Evolutionary conservation across 2,329 filamentous ascomycete genomes (phyloP), one percentile per base, ranked within the genome.

Genomic region (Clarireedia sp.): DNA sequence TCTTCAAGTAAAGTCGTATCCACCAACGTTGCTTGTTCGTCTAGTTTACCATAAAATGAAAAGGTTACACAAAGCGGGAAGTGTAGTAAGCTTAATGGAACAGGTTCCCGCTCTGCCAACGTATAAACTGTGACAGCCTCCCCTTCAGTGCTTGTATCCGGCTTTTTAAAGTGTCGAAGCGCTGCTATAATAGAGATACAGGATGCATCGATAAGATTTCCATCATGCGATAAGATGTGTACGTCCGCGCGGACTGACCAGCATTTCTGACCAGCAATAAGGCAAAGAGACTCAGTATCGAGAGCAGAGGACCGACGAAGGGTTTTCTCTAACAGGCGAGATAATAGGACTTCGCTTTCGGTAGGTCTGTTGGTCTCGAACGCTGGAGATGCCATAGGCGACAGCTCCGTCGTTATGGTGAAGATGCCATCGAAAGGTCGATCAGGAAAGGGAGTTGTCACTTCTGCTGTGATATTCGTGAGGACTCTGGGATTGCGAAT

Each of bases 391-490:
- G 89, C 87, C 85, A 97, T 95, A 48, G 92, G 90, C 60, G 87
- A 90, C 65, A 99, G 82, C 70, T 97, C 94, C 54, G 91, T 88
- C 53, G 85, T 81, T 68, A 97, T 96, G 64, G 85, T 90, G 76
- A 97, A 97, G 71, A 95, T 81, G 70, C 94, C 94, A 70, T 97
- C 94, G 69, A 96, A 96, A 57, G 91, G 92, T 60, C 92, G 86
- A 73, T 97, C 92, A 52, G 86, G 73, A 68, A 86, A 89, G 44
- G 94, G 92, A 40, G 88, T 83, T 10, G 88, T 87, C 59, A 97
- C 88, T 73, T 96, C 89, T 60, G 90, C 88, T 2, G 90, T 92
- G 57, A 95, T 86, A 59, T 89, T 88, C 55, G 87, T 90, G 58
- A 95, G 75, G 57, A 96, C 82, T 66, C 91, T 95, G 63, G 9